Percentiles rank a stretch among this genome's conserved stretches.
These are phyloP conservation scores for Blastobotrys indianensis DNA, from an alignment of 1,139 yeast genomes.

Conservation along the genomic window DNA sequence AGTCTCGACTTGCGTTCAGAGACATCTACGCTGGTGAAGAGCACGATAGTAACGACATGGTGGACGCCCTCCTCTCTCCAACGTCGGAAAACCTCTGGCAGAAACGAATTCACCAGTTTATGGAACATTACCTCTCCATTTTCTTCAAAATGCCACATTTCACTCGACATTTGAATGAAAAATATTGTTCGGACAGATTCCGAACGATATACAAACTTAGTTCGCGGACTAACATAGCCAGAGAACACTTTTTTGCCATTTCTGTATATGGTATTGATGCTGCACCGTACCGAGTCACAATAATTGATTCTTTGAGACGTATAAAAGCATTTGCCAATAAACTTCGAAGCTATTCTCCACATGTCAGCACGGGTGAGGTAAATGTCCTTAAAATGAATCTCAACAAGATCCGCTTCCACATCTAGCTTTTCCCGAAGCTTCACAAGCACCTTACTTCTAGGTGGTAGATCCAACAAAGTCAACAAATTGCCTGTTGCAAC, in stretches of 20 bases:
- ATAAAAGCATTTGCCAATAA: constrained; percentile 62
- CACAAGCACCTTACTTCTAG: constrained; percentile 57
- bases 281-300: constrained; percentile 57
- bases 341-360: constrained; percentile 72
- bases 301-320: constrained; percentile 60
- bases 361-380: constrained; percentile 85
- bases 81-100: constrained; percentile 81
- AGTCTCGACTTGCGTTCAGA: constrained; percentile 19
- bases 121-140: constrained; percentile 93
- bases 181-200: constrained; percentile 84
- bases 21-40: constrained; percentile 80
- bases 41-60: constrained; percentile 84
- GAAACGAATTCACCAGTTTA: constrained; percentile 80
- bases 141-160: constrained; percentile 98
- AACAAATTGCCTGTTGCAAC: constrained; percentile 60
- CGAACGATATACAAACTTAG: constrained; percentile 79
- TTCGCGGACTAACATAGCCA: constrained; percentile 63
- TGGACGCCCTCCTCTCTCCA: constrained; percentile 87
- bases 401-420: constrained; percentile 75
- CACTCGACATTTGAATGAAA: constrained; percentile 81
- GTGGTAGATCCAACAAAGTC: constrained; percentile 55
- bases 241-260: constrained; percentile 52
- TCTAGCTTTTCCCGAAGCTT: constrained; percentile 40
- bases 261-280: constrained; percentile 61
- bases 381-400: constrained; percentile 73